Percentiles rank a stretch among this genome's conserved stretches.
These are phyloP conservation scores for Tulasnella sp. DNA, from an alignment of 768 basidiomycete genomes.

Conservation along the genomic window DNA sequence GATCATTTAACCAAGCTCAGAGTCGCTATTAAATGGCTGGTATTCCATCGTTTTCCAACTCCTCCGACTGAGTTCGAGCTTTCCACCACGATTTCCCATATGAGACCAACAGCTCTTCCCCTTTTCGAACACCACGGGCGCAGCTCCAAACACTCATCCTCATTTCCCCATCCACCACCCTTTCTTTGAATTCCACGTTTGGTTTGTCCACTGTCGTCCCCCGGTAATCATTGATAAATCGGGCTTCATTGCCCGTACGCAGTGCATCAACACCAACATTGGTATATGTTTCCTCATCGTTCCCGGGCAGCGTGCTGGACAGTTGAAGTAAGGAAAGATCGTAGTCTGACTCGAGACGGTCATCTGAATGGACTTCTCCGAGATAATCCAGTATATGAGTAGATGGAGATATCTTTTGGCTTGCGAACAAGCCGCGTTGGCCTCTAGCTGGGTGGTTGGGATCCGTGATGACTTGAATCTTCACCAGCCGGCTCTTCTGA, in stretches of 20 bases:
- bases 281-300: constrained; percentile 29
- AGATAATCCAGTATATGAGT: constrained; percentile 75
- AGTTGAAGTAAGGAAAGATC: constrained; percentile 72
- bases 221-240: constrained; percentile 89
- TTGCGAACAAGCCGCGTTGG: constrained; percentile 77
- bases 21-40: not conserved
- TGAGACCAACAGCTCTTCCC: constrained; percentile 79
- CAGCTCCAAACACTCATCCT: constrained; percentile 74
- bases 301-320: not conserved
- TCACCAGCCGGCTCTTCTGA: constrained; percentile 40
- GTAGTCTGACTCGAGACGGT: constrained; percentile 72
- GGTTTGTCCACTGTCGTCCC: constrained; percentile 58
- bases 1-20: not conserved
- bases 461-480: constrained; percentile 52
- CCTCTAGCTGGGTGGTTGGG: constrained; percentile 66
- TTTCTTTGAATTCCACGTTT: constrained; percentile 67
- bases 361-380: constrained; percentile 79
- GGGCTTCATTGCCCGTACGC: constrained; percentile 73
- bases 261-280: constrained; percentile 74
- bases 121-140: constrained; percentile 59
- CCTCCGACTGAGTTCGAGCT: constrained; percentile 37
- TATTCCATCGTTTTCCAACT: not conserved
- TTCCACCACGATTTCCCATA: constrained; percentile 88
- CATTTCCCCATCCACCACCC: constrained; percentile 54
- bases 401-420: constrained; percentile 60